Evolutionary conservation across 208 protist species (phyloP), one percentile per base, ranked within the genome.

Genomic region (Phytomonas sp.): DNA sequence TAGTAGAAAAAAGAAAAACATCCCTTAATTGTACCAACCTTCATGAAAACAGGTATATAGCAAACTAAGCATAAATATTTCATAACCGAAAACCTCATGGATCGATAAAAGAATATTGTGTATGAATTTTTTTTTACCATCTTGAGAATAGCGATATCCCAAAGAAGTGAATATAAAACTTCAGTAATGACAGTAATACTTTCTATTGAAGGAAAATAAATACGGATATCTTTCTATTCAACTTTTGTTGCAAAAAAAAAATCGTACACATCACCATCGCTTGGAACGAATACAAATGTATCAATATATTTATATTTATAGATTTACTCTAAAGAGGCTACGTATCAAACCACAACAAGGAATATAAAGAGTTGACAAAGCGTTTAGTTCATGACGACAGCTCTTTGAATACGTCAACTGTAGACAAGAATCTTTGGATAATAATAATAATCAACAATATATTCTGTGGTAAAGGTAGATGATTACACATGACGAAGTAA

Each of bases 271-370:
- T 69, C 42, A 0, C 34, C 5, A 74, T 23, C 60, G 11, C 66
- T 37, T 30, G 33, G 34, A 60, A 68, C 66, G 7, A 68, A 60
- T 32, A 71, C 34, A 69, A 67, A 33, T 69, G 73, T 32, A 63
- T 33, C 29, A 40, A 45, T 26, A 66, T 5, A 68, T 30, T 71
- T 14, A 36, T 14, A 36, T 29, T 32, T 19, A 42, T 16, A 49
- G 59, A 60, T 36, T 66, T 26, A 63, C 61, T 72, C 45, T 67
- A 60, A 69, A 49, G 56, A 32, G 30, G 61, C 30, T 59, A 36
- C 29, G 16, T 40, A 23, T 0, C 42, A 62, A 61, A 60, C 19
- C 19, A 5, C 36, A 65, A 40, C 23, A 49, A 65, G 23, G 26
- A 56, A 63, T 12, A 64, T 23, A 14, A 23, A 56, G 37, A 49